Evolutionary conservation across 1,284 basidiomycete species (phyloP), one percentile per base, ranked within the genome.

Genomic region (Lentinula novae-zelandiae): DNA sequence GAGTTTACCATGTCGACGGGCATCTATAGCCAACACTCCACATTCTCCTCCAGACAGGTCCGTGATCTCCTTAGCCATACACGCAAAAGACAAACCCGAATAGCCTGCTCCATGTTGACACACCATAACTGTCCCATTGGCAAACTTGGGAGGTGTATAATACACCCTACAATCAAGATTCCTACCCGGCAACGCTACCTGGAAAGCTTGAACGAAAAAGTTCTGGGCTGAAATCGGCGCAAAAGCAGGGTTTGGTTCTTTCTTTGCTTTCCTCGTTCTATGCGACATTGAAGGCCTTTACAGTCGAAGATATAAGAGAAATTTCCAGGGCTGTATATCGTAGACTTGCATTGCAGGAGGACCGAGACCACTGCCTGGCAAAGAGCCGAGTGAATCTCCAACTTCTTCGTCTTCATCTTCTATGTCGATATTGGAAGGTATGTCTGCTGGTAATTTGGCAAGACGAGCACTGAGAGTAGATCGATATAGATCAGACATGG

Each of bases 71-170:
- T 88, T 89, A 9, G 96, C 94, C 57, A 96, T 81, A 66, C 87
- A 87, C 0, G 97, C 96, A 72, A 95, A 99, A 63, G 87, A 93
- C 63, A 98, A 79, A 0, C 86, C 96, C 0, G 89, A 89, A 69
- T 93, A 94, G 2, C 97, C 96, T 0, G 93, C 96, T 0, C 97
- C 96, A 68, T 99, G 96, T 69, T 98, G 95, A 72, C 93, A 93
- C 2, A 98, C 81, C 69, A 98, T 84, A 2, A 96, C 84, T 0
- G 88, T 86, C 7, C 39, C 54, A 2, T 44, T 6, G 46, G 71
- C 69, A 56, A 70, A 77, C 67, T 77, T 79, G 3, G 82, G 82
- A 40, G 77, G 81, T 0, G 91, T 89, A 71, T 94, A 90, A 74
- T 95, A 96, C 1, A 85, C 87, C 36, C 93, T 80, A 66, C 87